Conservation (phyloP, 2,329 filamentous ascomycete genomes). For the Colletotrichum destructivum region DNA sequence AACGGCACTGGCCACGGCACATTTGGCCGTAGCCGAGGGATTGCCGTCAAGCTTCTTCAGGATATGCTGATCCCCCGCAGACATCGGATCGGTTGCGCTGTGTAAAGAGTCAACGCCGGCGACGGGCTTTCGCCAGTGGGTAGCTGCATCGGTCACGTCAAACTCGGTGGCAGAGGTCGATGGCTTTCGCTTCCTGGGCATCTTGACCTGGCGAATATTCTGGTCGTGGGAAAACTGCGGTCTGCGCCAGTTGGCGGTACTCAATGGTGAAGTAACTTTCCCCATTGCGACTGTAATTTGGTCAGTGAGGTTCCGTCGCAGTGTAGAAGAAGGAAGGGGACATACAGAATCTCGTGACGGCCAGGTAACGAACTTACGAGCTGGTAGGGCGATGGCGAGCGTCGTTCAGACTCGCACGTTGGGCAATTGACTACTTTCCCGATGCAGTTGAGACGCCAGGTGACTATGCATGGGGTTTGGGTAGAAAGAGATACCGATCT, state of each 20-base stretch:
- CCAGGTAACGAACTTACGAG: neutral
- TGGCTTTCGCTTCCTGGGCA: constrained; percentile 13
- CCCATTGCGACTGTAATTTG: neutral
- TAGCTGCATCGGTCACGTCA: constrained; percentile 28
- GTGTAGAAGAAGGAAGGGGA: neutral
- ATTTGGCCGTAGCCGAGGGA: neutral
- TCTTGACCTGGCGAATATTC: neutral
- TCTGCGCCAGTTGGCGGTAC: constrained; percentile 32
- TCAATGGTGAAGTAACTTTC: constrained; percentile 12
- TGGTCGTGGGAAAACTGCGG: neutral
- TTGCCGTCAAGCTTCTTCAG: neutral
- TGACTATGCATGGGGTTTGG: neutral
- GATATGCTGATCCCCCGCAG: neutral
- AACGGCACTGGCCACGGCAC: neutral
- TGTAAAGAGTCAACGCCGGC: constrained; percentile 18
- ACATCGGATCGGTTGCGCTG: constrained; percentile 5
- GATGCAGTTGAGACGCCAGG: neutral
- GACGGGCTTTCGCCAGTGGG: constrained; percentile 19
- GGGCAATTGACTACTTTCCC: neutral
- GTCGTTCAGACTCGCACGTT: neutral
- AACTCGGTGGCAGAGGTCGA: constrained; percentile 10
- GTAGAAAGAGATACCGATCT: neutral
- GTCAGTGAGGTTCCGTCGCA: neutral
- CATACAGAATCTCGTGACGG: neutral
- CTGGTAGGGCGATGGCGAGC: too few relatives aligned